Base-by-base conservation (phyloP, 2,329 filamentous ascomycete genomes). In the Aureobasidium musti region DNA sequence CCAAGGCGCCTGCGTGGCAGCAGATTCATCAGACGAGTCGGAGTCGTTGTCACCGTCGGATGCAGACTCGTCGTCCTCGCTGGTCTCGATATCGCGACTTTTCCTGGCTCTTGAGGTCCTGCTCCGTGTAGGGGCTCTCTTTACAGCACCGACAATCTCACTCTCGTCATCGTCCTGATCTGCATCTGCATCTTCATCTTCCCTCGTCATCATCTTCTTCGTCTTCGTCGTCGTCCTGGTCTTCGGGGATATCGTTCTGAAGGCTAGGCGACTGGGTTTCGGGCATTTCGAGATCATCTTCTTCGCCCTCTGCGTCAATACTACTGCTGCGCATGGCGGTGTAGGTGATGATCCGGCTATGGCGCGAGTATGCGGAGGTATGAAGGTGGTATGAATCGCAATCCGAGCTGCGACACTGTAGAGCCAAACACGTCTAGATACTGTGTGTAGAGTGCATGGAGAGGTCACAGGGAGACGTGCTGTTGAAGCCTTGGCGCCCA, bases 1-100 rank as follows among this genome's bases (percentile, higher is more conserved):
- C 75, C 82, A 84, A 45, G 83, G 83, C 37, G 82, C 80, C 50
- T 83, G 85, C 33, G 77, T 78, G 33, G 79, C 78, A 53, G 73
- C 73, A 35, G 72, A 71, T 21, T 68, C 68, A 60, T 70, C 71
- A n/a, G 52, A 59, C 35, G 76, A 72, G 19, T 74, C 75, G 19
- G 47, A 53, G 11, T 64, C 61, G 19, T 64, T 39, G 26, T 69
- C 71, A 67, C 76, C 77, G 59, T 43, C 67, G 41, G 67, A 68
- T 23, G 37, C 66, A 43, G 35, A 60, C 5, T 65, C 67, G 10
- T 64, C 67, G 7, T 80, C 72, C 30, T 78, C 74, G 21, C 57
- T 64, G 13, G 10, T n/a, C 7, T 53, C 61, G 2, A 30, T 19
- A 4, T 45, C 26, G 37, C 61, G 61, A 45, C 61, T 67, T 60